These are phyloP conservation scores for Kalmanozyma brasiliensis DNA, from an alignment of 1,284 basidiomycete species.

Conservation along the genomic window DNA sequence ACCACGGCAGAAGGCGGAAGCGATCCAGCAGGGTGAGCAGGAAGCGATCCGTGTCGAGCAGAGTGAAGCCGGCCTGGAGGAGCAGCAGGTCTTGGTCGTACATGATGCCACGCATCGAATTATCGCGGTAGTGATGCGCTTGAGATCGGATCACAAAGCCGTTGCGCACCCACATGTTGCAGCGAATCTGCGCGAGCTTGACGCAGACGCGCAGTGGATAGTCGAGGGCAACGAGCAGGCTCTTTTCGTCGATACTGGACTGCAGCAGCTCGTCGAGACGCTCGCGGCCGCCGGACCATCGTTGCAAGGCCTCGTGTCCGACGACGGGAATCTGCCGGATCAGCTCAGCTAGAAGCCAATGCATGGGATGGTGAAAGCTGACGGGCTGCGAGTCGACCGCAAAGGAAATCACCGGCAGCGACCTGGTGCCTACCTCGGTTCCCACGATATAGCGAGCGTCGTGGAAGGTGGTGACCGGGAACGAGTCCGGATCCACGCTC, in stretches of 20 bases:
- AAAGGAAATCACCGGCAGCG: slow-evolving; percentile 75
- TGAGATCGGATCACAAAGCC: slow-evolving; percentile 95
- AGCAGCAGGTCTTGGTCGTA: slow-evolving; percentile 97
- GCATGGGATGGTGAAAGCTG: slow-evolving; percentile 93
- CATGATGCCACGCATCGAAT: slow-evolving; percentile 92
- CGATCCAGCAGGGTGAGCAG: slow-evolving; percentile 88
- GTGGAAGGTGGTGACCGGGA: slow-evolving; percentile 72
- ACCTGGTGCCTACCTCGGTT: slow-evolving; percentile 72
- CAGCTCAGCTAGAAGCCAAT: slow-evolving; percentile 90
- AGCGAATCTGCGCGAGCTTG: slow-evolving; percentile 87
- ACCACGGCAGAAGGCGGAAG: slow-evolving; percentile 83
- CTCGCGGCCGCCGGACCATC: slow-evolving; percentile 26
- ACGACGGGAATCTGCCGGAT: slow-evolving; percentile 73
- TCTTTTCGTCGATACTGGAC: slow-evolving; percentile 46
- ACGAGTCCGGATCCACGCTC: slow-evolving; percentile 73
- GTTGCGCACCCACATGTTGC: slow-evolving; percentile 96
- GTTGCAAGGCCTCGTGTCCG: slow-evolving; percentile 27
- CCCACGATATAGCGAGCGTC: slow-evolving; percentile 71
- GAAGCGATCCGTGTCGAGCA: slow-evolving; percentile 82
- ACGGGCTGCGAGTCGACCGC: slow-evolving; percentile 57
- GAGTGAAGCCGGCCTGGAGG: slow-evolving; percentile 77
- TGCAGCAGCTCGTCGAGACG: slow-evolving; percentile 40
- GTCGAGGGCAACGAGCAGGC: slow-evolving; percentile 55
- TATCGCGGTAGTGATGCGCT: slow-evolving; percentile 95
- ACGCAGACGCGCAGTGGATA: slow-evolving; percentile 64